Evolutionary conservation across 225 moss, liverwort and hornwort genomes (phyloP).

Genomic region (Marchantia paleacea): DNA sequence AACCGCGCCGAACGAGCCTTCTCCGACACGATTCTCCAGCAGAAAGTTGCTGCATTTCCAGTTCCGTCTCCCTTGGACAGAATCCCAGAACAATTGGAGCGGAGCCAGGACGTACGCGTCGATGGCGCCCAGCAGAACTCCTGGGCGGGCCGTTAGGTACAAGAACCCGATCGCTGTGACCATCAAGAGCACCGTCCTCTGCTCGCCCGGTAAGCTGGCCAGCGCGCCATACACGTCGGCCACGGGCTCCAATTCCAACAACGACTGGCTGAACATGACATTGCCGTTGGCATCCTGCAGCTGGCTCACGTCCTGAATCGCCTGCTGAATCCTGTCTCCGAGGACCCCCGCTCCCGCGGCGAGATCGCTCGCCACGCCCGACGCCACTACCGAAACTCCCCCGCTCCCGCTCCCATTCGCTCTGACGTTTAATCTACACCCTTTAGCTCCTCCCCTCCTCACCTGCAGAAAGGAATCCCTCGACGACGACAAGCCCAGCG

Average conservation of each 20-base stretch:
- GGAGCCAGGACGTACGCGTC: slow-evolving; percentile 77
- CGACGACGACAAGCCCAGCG: neutral
- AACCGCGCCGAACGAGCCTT: slow-evolving; percentile 90
- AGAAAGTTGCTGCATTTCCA: slow-evolving; percentile 76
- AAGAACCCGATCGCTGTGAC: slow-evolving; percentile 42
- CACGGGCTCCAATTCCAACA: slow-evolving; percentile 11
- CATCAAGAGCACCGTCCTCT: slow-evolving; percentile 26
- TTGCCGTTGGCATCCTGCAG: neutral
- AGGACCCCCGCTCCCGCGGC: slow-evolving; percentile 1
- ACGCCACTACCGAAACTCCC: neutral
- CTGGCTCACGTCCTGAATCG: neutral
- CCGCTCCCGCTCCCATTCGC: neutral
- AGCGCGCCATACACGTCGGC: slow-evolving; percentile 17
- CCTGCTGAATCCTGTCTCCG: slow-evolving; percentile 11
- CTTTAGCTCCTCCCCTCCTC: neutral
- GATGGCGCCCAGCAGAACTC: slow-evolving; percentile 66
- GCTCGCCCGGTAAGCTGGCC: slow-evolving; percentile 18
- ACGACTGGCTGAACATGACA: neutral
- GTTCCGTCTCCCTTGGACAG: slow-evolving; percentile 55
- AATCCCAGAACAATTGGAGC: slow-evolving; percentile 50
- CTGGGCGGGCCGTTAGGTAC: slow-evolving; percentile 81
- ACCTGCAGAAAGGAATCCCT: neutral
- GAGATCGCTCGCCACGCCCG: too few relatives aligned
- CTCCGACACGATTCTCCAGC: slow-evolving; percentile 71
- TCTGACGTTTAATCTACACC: neutral